Evolutionary conservation across 345 rosid species (phyloP).

Genomic region (Abelmoschus esculentus): DNA sequence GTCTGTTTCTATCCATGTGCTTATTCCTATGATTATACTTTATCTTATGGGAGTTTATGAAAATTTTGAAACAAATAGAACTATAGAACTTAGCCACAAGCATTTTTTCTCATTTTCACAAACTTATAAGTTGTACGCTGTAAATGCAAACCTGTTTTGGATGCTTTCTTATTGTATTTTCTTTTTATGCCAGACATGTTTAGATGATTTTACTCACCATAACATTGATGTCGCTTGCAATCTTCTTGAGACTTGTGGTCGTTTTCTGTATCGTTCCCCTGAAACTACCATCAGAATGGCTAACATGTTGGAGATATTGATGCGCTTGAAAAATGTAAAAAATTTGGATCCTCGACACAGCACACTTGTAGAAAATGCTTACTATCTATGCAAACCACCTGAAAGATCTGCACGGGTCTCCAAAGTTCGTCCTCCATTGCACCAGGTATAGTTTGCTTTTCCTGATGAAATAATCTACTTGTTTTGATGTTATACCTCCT

Average conservation of each 20-base stretch:
- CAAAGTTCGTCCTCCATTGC: conserved; percentile 87
- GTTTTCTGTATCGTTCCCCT: conserved; percentile 93
- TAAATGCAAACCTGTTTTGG: not conserved
- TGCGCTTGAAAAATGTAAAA: conserved; percentile 99
- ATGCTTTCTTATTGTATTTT: conserved; percentile 4
- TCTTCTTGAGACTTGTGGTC: conserved; percentile 98
- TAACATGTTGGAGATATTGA: conserved; percentile 95
- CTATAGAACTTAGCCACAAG: not conserved
- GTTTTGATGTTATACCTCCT: not conserved
- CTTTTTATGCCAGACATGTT: conserved; percentile 61
- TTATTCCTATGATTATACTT: not conserved
- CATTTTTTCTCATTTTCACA: not conserved
- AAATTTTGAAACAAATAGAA: not conserved
- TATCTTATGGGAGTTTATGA: not conserved
- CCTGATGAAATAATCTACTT: not conserved
- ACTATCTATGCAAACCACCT: conserved; percentile 97
- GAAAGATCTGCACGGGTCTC: conserved; percentile 91
- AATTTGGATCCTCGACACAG: conserved; percentile 97
- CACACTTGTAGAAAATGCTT: conserved; percentile 98
- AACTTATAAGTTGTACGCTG: not conserved
- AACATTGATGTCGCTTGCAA: conserved; percentile 98
- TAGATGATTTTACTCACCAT: conserved; percentile 98
- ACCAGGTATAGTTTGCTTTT: conserved; percentile 48
- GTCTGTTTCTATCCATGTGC: not conserved
- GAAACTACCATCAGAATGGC: conserved; percentile 92